Evolutionary conservation across 2,329 filamentous ascomycete genomes (phyloP), one percentile per base, ranked within the genome.

Genomic region (Tolypocladium nubicola): DNA sequence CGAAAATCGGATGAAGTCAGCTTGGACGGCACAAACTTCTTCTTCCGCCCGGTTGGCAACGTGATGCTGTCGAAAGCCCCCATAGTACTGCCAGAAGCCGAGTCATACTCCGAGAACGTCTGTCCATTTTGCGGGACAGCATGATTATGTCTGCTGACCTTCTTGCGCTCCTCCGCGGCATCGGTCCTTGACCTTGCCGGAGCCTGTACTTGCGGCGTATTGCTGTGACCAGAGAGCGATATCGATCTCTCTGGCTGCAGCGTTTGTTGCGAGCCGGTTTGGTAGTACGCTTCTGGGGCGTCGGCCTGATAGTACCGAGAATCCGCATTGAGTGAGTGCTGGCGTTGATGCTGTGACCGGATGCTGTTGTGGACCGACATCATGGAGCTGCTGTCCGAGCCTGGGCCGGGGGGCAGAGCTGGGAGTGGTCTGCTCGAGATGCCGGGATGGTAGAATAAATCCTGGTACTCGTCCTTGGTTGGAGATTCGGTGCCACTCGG

Each of bases 121-220:
- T 76, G 67, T n/a, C 75, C 77, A 52, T 82, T 78, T 52, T 82
- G 78, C 47, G 75, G 63, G 78, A 78, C 60, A 67, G 61, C 69
- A 35, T 81, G 70, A 52, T 80, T 79, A 55, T 81, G 71, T 50
- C 80, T 79, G 58, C 80, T 78, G 69, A 76, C 71, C 66, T 76
- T 78, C 64, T 78, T 81, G 43, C 83, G 77, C 64, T 86, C 82
- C 61, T 86, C 87, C 43, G 96, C 88, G 43, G 92, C 92, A 74
- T 99, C 94, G 10, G 94, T 99, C 72, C 95, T 92, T 40, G 94
- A 97, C 58, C 94, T 84, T 43, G 89, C 87, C n/a, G 94, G 91
- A 37, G 91, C 82, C 61, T 89, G 82, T 37, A 93, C 81, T 58
- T 86, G 82, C 39, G 92, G 91, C 9, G 89, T 88, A 61, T 86